phyloP scores from a whole-genome alignment of 2,329 filamentous ascomycete genomes.

The Phialophora macrospora region DNA sequence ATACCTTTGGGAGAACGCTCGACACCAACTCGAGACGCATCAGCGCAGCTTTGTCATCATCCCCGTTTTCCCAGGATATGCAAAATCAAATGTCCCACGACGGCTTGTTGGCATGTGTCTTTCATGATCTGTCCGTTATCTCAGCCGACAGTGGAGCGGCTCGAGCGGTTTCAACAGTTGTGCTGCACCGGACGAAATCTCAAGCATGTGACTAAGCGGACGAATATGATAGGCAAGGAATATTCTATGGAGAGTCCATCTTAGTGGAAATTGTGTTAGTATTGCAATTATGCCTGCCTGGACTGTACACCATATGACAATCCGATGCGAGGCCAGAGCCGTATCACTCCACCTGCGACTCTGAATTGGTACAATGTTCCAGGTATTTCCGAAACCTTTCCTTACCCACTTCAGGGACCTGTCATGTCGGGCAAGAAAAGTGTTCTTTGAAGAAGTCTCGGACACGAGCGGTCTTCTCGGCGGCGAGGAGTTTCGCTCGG shows the following conservation, averaged over 20 bases:
- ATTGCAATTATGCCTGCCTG: neutral
- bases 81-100: too few species aligned
- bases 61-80: neutral
- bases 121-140: neutral
- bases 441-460: neutral
- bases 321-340: neutral
- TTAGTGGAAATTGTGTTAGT: neutral
- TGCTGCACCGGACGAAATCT: neutral
- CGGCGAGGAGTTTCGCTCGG: neutral
- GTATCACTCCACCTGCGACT: neutral
- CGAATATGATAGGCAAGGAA: neutral
- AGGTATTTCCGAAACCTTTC: neutral
- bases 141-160: neutral
- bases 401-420: neutral
- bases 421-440: neutral
- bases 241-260: too few species aligned
- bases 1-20: neutral
- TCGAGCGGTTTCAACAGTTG: neutral
- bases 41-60: too few species aligned
- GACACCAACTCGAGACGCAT: too few species aligned
- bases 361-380: neutral
- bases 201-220: neutral
- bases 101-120: neutral
- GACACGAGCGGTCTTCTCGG: slow-evolving; percentile 1
- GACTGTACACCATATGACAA: neutral